A percentile compares a stretch with the other conserved stretches of the same genome.
Conservation (phyloP, 257 asterid species). For the Solanum etuberosum region DNA sequence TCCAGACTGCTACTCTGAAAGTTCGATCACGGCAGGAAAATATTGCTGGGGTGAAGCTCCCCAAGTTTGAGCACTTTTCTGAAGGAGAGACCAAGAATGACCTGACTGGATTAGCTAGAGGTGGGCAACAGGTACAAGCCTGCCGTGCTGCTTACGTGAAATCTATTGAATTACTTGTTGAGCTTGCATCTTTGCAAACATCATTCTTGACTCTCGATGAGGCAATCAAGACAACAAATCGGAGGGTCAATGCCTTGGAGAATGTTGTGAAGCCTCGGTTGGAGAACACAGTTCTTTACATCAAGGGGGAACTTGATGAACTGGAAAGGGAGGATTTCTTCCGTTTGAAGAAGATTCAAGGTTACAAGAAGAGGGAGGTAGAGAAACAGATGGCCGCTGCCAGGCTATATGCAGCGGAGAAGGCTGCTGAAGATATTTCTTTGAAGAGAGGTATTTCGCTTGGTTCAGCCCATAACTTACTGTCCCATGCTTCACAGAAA, state of each 20-base stretch:
- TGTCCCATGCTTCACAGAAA: slow-evolving; percentile 13
- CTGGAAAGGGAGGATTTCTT: slow-evolving; percentile 45
- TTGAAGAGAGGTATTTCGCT: slow-evolving; percentile 24
- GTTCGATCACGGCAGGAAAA: slow-evolving; percentile 36
- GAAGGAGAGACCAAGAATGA: slow-evolving; percentile 41
- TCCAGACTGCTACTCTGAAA: slow-evolving; percentile 28
- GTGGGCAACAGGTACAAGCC: slow-evolving; percentile 45
- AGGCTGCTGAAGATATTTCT: slow-evolving; percentile 22
- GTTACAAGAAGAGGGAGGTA: slow-evolving; percentile 30
- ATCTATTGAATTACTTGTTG: slow-evolving; percentile 38
- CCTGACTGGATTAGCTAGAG: slow-evolving; percentile 41
- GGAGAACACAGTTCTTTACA: slow-evolving; percentile 37
- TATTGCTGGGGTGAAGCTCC: slow-evolving; percentile 42
- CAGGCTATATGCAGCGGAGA: slow-evolving; percentile 16
- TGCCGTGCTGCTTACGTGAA: slow-evolving; percentile 36
- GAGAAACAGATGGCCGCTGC: slow-evolving; percentile 28
- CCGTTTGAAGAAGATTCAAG: slow-evolving; percentile 42
- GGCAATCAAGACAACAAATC: slow-evolving; percentile 41
- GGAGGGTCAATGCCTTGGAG: slow-evolving; percentile 45
- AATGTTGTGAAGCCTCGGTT: slow-evolving; percentile 38
- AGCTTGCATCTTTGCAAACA: slow-evolving; percentile 41
- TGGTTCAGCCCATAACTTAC: slow-evolving; percentile 11
- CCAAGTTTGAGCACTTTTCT: slow-evolving; percentile 29
- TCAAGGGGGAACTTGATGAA: slow-evolving; percentile 41
- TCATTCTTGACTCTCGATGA: slow-evolving; percentile 44